Evolutionary conservation across 2,329 filamentous ascomycete species (phyloP).

Genomic region (Botryotinia narcissicola): DNA sequence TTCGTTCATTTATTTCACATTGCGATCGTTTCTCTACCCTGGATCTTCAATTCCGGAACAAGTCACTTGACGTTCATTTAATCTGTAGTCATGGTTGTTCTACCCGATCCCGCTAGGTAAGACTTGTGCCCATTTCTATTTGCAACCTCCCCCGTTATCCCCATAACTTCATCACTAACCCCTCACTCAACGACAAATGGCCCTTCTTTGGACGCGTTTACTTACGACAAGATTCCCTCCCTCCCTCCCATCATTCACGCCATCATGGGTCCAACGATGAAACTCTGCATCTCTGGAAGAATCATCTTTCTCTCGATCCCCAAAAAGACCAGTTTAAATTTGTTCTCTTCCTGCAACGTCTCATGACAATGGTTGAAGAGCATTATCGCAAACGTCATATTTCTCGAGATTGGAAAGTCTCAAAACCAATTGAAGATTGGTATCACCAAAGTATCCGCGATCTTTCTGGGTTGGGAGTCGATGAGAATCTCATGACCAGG

Average conservation of each 20-base stretch:
- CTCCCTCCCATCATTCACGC: neutral
- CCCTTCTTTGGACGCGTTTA: neutral
- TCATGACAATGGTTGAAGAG: neutral
- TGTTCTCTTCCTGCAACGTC: neutral
- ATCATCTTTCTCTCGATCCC: neutral
- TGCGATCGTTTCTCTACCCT: neutral
- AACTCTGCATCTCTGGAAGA: neutral
- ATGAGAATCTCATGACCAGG: neutral
- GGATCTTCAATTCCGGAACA: neutral
- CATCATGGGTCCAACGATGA: neutral
- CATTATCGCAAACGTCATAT: neutral
- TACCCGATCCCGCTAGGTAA: constrained; percentile 1
- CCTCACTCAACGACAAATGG: neutral
- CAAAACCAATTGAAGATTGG: neutral
- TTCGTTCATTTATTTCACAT: neutral
- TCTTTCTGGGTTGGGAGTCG: neutral
- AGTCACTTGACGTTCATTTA: neutral
- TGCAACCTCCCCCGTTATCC: neutral
- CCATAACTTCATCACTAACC: neutral
- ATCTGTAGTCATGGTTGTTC: neutral
- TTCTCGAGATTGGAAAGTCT: neutral
- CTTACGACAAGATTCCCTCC: neutral
- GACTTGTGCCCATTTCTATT: neutral
- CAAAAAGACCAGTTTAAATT: constrained; percentile 6
- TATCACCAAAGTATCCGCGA: neutral